Conservation (phyloP, 2,329 filamentous ascomycete species). For the Neofusicoccum cordaticola region DNA sequence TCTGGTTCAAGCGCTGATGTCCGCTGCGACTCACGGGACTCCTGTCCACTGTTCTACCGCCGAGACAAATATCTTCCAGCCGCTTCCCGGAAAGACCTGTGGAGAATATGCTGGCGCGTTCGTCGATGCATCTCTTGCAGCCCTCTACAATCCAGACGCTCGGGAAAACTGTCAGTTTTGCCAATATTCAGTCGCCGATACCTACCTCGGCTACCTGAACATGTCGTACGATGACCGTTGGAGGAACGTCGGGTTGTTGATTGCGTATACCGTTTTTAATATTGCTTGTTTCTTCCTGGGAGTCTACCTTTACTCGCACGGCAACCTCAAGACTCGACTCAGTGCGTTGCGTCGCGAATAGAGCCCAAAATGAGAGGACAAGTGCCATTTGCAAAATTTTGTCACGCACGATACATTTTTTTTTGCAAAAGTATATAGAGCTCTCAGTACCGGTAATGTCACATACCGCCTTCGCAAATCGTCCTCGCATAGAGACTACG, state of each 20-base stretch:
- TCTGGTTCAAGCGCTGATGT: conserved; percentile 45
- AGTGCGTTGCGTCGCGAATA: no score
- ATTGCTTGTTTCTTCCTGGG: conserved; percentile 41
- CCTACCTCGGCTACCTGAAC: conserved; percentile 79
- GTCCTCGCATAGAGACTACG: no score
- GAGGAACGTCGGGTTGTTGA: conserved; percentile 51
- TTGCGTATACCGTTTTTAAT: conserved; percentile 48
- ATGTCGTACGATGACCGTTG: conserved; percentile 40
- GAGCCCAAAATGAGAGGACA: no score
- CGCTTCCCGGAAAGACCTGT: conserved; percentile 42
- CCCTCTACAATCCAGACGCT: conserved; percentile 43
- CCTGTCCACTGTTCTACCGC: conserved; percentile 46
- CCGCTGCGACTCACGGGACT: conserved; percentile 42
- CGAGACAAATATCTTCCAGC: conserved; percentile 44
- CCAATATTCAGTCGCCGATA: conserved; percentile 64
- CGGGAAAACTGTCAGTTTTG: conserved; percentile 52
- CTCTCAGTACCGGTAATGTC: no score
- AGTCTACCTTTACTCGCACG: conserved; percentile 28
- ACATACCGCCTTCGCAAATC: no score
- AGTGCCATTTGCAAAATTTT: no score
- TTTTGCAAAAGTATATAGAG: no score
- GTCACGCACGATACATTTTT: no score
- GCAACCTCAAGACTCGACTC: no score
- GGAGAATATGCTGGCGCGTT: conserved; percentile 45
- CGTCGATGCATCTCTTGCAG: conserved; percentile 37